Percentiles rank a stretch among this genome's conserved stretches.
Conservation (phyloP, 352 stramenopile species). For the Peronospora farinosa region DNA sequence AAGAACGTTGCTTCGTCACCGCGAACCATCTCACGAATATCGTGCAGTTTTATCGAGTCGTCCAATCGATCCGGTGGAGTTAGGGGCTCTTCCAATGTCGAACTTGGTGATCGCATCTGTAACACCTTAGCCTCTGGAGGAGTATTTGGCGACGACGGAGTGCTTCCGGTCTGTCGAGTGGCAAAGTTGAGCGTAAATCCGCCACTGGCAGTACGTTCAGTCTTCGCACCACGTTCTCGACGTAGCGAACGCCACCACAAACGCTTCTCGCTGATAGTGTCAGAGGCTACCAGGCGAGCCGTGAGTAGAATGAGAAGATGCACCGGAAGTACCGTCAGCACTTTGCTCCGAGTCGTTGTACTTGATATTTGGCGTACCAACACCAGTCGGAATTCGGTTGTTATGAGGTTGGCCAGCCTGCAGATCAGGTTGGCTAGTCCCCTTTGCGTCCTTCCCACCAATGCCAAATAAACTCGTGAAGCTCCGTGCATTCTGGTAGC, state of each 20-base stretch:
- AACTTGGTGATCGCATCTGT: constrained; percentile 10
- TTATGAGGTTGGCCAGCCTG: constrained; percentile 27
- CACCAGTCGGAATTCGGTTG: constrained; percentile 25
- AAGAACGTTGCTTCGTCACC: constrained; percentile 58
- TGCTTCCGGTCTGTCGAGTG: constrained; percentile 27
- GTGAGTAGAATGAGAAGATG: constrained; percentile 23
- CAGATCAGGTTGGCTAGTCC: constrained; percentile 37
- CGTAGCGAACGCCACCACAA: constrained; percentile 69
- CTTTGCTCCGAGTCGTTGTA: constrained; percentile 19
- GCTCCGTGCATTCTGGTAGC: constrained; percentile 64
- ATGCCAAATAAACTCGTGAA: constrained; percentile 62
- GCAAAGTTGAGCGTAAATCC: constrained; percentile 51
- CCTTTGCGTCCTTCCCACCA: constrained; percentile 31
- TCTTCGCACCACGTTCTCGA: constrained; percentile 44
- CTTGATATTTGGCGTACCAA: constrained; percentile 14
- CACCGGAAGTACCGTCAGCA: constrained; percentile 20
- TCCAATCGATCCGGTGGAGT: constrained; percentile 39
- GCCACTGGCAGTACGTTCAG: constrained; percentile 58
- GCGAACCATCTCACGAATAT: constrained; percentile 43
- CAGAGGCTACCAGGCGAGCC: constrained; percentile 33
- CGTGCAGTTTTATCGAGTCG: constrained; percentile 50
- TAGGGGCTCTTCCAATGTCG: constrained; percentile 8
- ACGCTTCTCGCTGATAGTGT: constrained; percentile 53
- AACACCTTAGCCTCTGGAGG: constrained; percentile 14
- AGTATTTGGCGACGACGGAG: constrained; percentile 30